These are phyloP conservation scores for Zopfia rhizophila DNA, from an alignment of 2,329 filamentous ascomycete genomes.

Conservation along the genomic window DNA sequence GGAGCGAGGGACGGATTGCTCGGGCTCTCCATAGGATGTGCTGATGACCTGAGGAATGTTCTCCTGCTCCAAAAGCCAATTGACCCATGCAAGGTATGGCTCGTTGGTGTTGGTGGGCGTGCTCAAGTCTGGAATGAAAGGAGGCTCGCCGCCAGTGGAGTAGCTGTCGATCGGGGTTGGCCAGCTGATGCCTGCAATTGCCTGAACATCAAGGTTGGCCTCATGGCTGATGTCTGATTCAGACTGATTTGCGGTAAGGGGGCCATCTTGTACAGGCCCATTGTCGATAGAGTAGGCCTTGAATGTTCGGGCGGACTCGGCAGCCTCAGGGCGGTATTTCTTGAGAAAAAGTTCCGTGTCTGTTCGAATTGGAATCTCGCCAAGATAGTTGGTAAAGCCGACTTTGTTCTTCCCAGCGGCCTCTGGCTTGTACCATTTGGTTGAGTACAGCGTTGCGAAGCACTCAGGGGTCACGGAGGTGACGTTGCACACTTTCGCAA, in stretches of 20 bases:
- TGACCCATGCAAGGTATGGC: conserved; percentile 72
- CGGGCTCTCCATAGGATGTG: conserved; percentile 74
- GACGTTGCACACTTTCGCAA: conserved; percentile 60
- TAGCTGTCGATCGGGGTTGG: conserved; percentile 67
- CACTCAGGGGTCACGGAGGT: conserved; percentile 64
- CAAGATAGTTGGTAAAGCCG: conserved; percentile 62
- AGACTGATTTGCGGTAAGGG: conserved; percentile 46
- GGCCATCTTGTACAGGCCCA: conserved; percentile 60
- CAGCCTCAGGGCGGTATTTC: conserved; percentile 63
- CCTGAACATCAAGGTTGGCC: conserved; percentile 73
- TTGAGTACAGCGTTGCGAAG: conserved; percentile 65
- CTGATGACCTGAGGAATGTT: conserved; percentile 71
- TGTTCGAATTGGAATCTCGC: conserved; percentile 61
- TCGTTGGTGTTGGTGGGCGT: conserved; percentile 69
- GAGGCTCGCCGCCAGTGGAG: conserved; percentile 67
- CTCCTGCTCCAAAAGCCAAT: conserved; percentile 65
- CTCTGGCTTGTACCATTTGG: conserved; percentile 62
- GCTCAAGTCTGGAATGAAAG: conserved; percentile 61
- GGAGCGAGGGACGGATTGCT: conserved; percentile 69
- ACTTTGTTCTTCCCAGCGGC: conserved; percentile 57
- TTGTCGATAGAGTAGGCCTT: conserved; percentile 66
- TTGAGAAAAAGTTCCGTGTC: conserved; percentile 68
- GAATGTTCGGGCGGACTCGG: conserved; percentile 64
- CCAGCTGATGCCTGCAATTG: conserved; percentile 66
- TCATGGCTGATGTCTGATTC: conserved; percentile 58